Percentiles rank a stretch among this genome's conserved stretches.
These are phyloP conservation scores for Rehmannia glutinosa DNA, from an alignment of 257 asterid species.

Conservation along the genomic window DNA sequence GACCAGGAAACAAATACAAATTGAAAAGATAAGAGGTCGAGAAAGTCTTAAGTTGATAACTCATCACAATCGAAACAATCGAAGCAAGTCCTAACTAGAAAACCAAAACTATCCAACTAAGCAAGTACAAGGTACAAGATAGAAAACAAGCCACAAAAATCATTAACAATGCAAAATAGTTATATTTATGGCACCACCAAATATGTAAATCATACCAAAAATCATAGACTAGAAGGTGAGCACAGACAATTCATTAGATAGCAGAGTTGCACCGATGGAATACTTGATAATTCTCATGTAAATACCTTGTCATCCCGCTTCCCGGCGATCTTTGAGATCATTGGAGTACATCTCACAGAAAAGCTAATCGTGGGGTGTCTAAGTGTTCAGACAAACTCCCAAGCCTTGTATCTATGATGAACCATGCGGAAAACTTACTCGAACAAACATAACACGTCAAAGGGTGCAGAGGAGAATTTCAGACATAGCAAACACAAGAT, in stretches of 20 bases:
- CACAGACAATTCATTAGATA: neutral
- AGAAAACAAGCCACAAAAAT: neutral
- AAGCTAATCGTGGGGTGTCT: slow-evolving; percentile 78
- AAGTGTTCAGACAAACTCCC: slow-evolving; percentile 69
- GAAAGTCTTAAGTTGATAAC: neutral
- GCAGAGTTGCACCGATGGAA: neutral
- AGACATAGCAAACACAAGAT: too few relatives aligned
- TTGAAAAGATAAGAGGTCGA: too few relatives aligned
- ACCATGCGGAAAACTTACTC: slow-evolving; percentile 89
- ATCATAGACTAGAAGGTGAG: neutral
- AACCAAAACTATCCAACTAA: neutral
- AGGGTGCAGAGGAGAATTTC: slow-evolving; percentile 21
- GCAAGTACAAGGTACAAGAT: neutral
- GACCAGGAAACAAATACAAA: too few relatives aligned
- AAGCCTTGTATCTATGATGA: slow-evolving; percentile 65
- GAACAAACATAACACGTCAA: slow-evolving; percentile 29
- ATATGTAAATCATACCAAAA: neutral
- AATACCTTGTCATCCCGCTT: slow-evolving; percentile 86
- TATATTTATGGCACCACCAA: neutral
- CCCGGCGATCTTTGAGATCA: slow-evolving; percentile 60
- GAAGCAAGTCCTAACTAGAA: neutral
- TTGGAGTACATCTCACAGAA: slow-evolving; percentile 82
- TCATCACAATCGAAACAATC: neutral
- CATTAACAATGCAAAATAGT: neutral
- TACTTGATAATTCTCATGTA: slow-evolving; percentile 28